Percentiles rank a stretch among this genome's conserved stretches.
Evolutionary conservation across 805 yeast genomes (phyloP).

Genomic region (Candida railenensis): DNA sequence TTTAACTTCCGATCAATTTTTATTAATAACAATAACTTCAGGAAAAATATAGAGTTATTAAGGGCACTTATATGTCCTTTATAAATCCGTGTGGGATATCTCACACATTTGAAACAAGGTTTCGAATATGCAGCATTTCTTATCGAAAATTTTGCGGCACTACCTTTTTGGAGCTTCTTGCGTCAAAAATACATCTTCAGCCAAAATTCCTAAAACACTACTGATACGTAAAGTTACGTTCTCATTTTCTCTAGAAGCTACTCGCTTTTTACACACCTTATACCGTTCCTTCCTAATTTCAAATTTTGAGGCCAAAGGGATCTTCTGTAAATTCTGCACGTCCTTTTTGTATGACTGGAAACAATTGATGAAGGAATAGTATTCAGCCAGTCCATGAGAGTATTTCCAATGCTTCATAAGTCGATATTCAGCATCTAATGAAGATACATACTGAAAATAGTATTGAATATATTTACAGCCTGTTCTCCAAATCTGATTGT

Average conservation of each 20-base stretch:
- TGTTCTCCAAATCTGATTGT: constrained; percentile 18
- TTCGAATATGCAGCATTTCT: background rate
- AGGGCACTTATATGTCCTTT: no score
- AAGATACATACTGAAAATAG: constrained; percentile 16
- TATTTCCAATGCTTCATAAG: no score
- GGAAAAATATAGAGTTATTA: no score
- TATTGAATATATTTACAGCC: constrained; percentile 9
- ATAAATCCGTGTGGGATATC: no score
- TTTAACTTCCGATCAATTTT: no score
- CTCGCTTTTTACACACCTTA: background rate
- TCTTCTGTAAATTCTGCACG: background rate
- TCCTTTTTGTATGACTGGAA: background rate
- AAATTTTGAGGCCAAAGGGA: background rate
- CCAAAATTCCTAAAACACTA: background rate
- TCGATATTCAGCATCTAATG: constrained; percentile 6
- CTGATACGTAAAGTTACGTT: background rate
- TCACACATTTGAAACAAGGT: background rate
- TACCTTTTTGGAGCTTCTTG: background rate
- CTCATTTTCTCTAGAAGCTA: background rate
- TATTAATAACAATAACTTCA: no score
- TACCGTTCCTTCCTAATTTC: background rate
- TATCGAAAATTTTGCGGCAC: background rate
- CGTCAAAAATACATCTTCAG: background rate
- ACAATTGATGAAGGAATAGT: background rate
- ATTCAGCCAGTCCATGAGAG: no score